A percentile compares a stretch with the other conserved stretches of the same genome.
phyloP scores from a whole-genome alignment of 495 filamentous ascomycete species.

The Hypoxylon rickii region DNA sequence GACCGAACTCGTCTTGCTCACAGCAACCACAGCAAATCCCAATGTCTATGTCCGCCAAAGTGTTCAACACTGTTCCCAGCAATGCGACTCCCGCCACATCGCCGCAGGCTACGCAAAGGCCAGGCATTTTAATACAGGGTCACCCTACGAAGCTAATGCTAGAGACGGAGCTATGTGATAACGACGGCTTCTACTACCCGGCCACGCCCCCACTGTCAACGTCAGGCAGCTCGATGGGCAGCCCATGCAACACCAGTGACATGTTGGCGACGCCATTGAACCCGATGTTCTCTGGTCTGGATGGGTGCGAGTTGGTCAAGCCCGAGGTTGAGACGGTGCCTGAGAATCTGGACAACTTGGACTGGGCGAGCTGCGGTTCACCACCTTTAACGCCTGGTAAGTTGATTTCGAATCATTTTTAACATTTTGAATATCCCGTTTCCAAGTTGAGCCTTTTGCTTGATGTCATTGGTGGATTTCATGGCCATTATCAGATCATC shows the following conservation, averaged over 20 bases:
- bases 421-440: slow-evolving; percentile 25
- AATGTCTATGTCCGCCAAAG: too few relatives aligned
- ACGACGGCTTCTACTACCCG: slow-evolving; percentile 75
- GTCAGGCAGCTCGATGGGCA: slow-evolving; percentile 81
- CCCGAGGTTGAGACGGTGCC: slow-evolving; percentile 75
- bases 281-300: slow-evolving; percentile 74
- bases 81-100: slow-evolving; percentile 78
- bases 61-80: slow-evolving; percentile 59
- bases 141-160: slow-evolving; percentile 75
- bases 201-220: slow-evolving; percentile 88
- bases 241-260: slow-evolving; percentile 74
- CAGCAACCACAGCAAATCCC: slow-evolving; percentile 65
- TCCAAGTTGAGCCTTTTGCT: slow-evolving; percentile 23
- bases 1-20: slow-evolving; percentile 66
- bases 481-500: too few relatives aligned
- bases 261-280: slow-evolving; percentile 81
- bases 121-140: slow-evolving; percentile 70
- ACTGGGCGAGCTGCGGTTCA: slow-evolving; percentile 76
- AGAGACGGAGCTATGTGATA: slow-evolving; percentile 73
- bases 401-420: slow-evolving; percentile 44
- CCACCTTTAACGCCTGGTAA: slow-evolving; percentile 94
- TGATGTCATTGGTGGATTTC: slow-evolving; percentile 5
- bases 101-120: slow-evolving; percentile 77
- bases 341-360: slow-evolving; percentile 74
- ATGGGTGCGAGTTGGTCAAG: slow-evolving; percentile 80